Base-by-base conservation (phyloP, 352 stramenopile genomes). In the Phytopythium helicoides region DNA sequence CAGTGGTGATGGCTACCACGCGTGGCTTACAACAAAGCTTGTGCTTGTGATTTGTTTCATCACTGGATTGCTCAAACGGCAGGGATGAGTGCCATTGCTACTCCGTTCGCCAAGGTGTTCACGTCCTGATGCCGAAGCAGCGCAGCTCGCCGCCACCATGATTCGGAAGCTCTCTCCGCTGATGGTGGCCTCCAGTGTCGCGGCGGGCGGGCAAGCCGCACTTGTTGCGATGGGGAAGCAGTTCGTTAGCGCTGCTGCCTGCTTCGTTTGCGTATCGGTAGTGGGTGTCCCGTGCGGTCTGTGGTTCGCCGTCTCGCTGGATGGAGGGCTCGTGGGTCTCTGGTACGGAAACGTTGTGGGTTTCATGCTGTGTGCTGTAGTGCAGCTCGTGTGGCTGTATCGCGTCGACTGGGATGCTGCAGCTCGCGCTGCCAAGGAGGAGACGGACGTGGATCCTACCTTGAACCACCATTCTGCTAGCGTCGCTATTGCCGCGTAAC, bases 311-410 rank as follows among this genome's bases (percentile, higher is more conserved):
- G 33, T 65, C 18, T 28, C 26, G 16, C 21, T 55, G 8, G 34
- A 52, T 19, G 45, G 50, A 19, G 61, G 61, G 16, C 51, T 68
- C 26, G 52, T 64, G 10, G 61, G 61, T 7, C 51, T 64, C 6
- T 68, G 61, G 61, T 31, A 56, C n/a, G 61, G 61, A 4, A 57
- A 47, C 25, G 40, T 56, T 5, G 26, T 61, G 4, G 61, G 56
- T 12, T 53, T 65, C 19, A 18, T 51, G 9, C 12, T 58, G 15
- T 65, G 37, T 37, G 61, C 51, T 0, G 14, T 52, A 12, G 56
- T 37, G 16, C 54, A 54, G 31, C 14, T 64, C 25, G 12, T 58
- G 3, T 68, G 61, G 61, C 44, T 68, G 0, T 41, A 14, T 1
- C 47, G 47, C 11, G 12, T 47, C 47, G 33, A 54, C 57, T 55